phyloP scores from a whole-genome alignment of 805 yeast species.

The Deakozyma indianensis region DNA sequence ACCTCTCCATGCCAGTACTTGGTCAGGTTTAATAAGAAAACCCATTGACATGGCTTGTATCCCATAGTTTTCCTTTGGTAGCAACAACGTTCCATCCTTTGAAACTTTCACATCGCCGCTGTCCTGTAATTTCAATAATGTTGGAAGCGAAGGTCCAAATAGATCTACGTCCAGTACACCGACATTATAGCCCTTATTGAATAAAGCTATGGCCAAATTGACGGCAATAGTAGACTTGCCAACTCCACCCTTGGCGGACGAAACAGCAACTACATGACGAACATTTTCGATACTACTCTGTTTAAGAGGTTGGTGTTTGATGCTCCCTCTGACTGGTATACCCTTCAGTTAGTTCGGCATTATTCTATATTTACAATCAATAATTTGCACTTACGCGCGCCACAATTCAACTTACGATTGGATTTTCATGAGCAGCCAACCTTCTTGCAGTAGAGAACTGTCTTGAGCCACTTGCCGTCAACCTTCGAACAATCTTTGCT shows the following conservation, averaged over 20 bases:
- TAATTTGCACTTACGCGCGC: too few relatives aligned
- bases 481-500: conserved; percentile 13
- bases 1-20: conserved; percentile 73
- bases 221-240: conserved; percentile 63
- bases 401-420: conserved; percentile 30
- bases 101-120: conserved; percentile 53
- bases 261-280: conserved; percentile 43
- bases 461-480: conserved; percentile 8
- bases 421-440: conserved; percentile 31
- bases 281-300: conserved; percentile 44
- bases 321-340: conserved; percentile 35
- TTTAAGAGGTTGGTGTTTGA: conserved; percentile 24
- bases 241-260: conserved; percentile 73
- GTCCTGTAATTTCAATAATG: conserved; percentile 38
- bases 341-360: background rate
- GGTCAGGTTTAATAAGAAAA: conserved; percentile 49
- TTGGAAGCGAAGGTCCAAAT: conserved; percentile 77
- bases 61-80: conserved; percentile 63
- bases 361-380: background rate
- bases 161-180: conserved; percentile 72
- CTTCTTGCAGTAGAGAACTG: conserved; percentile 14
- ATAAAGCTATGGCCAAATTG: conserved; percentile 52
- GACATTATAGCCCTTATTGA: conserved; percentile 35
- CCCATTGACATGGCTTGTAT: conserved; percentile 86
- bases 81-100: conserved; percentile 31